A percentile compares a stretch with the other conserved stretches of the same genome.
phyloP scores from a whole-genome alignment of 495 filamentous ascomycete species.

The Thozetella sp. region DNA sequence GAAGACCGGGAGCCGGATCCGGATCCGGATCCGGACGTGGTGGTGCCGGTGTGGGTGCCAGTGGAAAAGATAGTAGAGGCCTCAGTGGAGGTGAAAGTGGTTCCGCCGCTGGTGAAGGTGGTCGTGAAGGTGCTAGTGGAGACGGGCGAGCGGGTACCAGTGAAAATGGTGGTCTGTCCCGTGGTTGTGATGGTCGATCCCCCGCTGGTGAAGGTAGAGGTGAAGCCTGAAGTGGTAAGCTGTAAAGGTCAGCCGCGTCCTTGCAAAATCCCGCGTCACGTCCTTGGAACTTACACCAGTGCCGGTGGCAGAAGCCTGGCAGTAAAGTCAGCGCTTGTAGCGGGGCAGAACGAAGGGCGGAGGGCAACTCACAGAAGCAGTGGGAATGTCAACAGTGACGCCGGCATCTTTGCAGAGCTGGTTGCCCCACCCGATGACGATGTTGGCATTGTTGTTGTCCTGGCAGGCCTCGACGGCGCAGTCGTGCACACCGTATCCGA shows the following conservation, averaged over 20 bases:
- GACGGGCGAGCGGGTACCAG: conserved; percentile 23
- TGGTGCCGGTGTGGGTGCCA: conserved; percentile 21
- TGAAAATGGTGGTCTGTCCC: conserved; percentile 21
- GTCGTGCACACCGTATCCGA: conserved; percentile 76
- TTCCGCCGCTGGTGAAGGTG: conserved; percentile 18
- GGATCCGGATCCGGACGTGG: conserved; percentile 6
- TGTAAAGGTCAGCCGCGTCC: conserved; percentile 5
- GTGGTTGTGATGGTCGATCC: conserved; percentile 21
- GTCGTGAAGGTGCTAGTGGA: conserved; percentile 34
- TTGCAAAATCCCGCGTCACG: not conserved
- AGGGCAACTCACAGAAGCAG: conserved; percentile 20
- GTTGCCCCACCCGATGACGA: conserved; percentile 32
- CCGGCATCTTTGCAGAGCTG: conserved; percentile 27
- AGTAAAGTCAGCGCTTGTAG: not conserved
- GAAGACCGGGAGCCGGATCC: not conserved
- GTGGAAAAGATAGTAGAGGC: not conserved
- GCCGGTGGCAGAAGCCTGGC: conserved; percentile 8
- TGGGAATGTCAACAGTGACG: conserved; percentile 16
- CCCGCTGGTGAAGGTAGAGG: conserved; percentile 30
- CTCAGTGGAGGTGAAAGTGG: conserved; percentile 9
- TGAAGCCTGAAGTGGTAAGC: conserved; percentile 22
- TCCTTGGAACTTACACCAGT: conserved; percentile 6
- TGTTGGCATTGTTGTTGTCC: conserved; percentile 21
- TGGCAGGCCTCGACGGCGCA: conserved; percentile 72
- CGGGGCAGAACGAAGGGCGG: not conserved